These are phyloP conservation scores for Quercus tomentella DNA, from an alignment of 331 rosid genomes.

Conservation along the genomic window DNA sequence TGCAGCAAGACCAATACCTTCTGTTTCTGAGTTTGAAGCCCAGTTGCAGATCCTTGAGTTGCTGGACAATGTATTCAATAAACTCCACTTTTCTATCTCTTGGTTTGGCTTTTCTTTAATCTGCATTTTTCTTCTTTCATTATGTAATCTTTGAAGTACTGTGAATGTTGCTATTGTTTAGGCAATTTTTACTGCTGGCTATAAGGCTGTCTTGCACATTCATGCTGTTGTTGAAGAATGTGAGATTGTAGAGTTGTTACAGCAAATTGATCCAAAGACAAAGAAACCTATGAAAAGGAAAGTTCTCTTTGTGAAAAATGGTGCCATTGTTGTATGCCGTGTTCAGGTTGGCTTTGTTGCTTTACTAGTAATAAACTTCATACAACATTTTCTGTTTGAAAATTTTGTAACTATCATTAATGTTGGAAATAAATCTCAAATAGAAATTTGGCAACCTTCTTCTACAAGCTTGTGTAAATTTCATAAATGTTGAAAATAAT, in stretches of 20 bases:
- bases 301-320: constrained; percentile 87
- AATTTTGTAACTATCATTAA: neutral
- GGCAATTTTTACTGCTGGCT: constrained; percentile 99
- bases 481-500: neutral
- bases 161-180: constrained; percentile 16
- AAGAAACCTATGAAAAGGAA: constrained; percentile 80
- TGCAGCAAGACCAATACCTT: constrained; percentile 70
- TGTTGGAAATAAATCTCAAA: neutral
- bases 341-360: constrained; percentile 60
- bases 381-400: neutral
- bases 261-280: constrained; percentile 91
- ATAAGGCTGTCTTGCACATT: constrained; percentile 90
- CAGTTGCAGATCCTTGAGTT: constrained; percentile 88
- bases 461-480: neutral
- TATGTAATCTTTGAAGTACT: constrained; percentile 14
- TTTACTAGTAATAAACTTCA: constrained; percentile 4
- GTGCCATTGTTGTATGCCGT: constrained; percentile 75
- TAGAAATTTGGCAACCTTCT: neutral
- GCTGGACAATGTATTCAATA: constrained; percentile 68
- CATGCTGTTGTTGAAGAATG: constrained; percentile 96
- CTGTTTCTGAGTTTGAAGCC: constrained; percentile 71
- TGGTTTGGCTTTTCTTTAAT: neutral
- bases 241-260: constrained; percentile 83
- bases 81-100: neutral
- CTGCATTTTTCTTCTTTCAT: neutral